Percentiles rank a stretch among this genome's conserved stretches.
Evolutionary conservation across 2,329 filamentous ascomycete genomes (phyloP).

Genomic region (Claviceps paspali): DNA sequence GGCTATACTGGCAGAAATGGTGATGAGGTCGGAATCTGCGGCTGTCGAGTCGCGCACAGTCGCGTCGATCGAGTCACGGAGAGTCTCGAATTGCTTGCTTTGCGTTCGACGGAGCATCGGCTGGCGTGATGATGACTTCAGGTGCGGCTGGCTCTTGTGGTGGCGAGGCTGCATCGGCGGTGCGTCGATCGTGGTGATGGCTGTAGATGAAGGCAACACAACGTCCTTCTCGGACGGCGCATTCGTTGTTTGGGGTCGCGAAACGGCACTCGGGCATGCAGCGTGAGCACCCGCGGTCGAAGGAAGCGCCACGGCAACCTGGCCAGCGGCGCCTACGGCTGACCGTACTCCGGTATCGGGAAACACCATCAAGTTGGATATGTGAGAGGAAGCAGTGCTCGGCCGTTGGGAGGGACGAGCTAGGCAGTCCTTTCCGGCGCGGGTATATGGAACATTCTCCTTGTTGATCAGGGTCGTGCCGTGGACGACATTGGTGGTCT

Average conservation of each 20-base stretch:
- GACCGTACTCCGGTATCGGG: slow-evolving; percentile 11
- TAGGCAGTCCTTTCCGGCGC: slow-evolving; percentile 19
- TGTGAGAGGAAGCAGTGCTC: slow-evolving; percentile 1
- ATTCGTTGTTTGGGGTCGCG: slow-evolving; percentile 2
- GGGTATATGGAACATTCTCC: slow-evolving; percentile 24
- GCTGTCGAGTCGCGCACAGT: neutral
- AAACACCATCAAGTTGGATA: neutral
- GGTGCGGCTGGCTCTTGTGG: slow-evolving; percentile 37
- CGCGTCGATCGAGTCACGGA: slow-evolving; percentile 7
- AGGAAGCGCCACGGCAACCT: slow-evolving; percentile 4
- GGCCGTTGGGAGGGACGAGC: slow-evolving; percentile 22
- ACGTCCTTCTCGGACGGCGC: slow-evolving; percentile 4
- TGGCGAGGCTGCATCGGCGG: slow-evolving; percentile 27
- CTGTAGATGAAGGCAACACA: slow-evolving; percentile 1
- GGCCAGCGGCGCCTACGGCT: slow-evolving; percentile 4
- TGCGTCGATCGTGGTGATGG: slow-evolving; percentile 10
- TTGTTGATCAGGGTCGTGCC: slow-evolving; percentile 20
- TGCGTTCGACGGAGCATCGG: slow-evolving; percentile 28
- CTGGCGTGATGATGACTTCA: slow-evolving; percentile 25
- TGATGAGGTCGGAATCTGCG: slow-evolving; percentile 4
- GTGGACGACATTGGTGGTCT: slow-evolving; percentile 12
- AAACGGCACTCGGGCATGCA: neutral
- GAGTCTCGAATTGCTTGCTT: slow-evolving; percentile 24
- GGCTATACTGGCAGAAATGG: slow-evolving; percentile 6
- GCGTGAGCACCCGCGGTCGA: slow-evolving; percentile 2